A percentile compares a stretch with the other conserved stretches of the same genome.
Evolutionary conservation across 2,329 filamentous ascomycete species (phyloP).

Genomic region (Triangularia verruculosa): DNA sequence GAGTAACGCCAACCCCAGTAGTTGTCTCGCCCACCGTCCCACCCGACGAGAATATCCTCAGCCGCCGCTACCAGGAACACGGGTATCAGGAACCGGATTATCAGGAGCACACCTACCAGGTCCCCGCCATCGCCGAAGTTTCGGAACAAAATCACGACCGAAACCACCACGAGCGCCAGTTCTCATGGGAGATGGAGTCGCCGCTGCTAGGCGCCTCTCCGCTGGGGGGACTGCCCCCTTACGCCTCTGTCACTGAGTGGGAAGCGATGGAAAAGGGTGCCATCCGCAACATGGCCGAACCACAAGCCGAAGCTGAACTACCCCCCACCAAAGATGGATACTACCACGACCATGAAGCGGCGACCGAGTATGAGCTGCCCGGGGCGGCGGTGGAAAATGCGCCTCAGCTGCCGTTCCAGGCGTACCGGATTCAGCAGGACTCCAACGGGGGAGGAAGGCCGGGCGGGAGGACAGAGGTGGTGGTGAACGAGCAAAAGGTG

Average conservation of each 20-base stretch:
- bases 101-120: conserved; percentile 1
- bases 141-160: neutral
- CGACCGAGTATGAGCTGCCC: conserved; percentile 29
- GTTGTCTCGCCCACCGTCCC: conserved; percentile 26
- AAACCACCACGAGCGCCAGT: conserved; percentile 20
- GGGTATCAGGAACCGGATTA: too few relatives aligned
- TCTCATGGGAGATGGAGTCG: conserved; percentile 24
- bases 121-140: neutral
- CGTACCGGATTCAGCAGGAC: conserved; percentile 14
- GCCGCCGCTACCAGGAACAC: conserved; percentile 16
- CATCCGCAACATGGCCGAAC: conserved; percentile 27
- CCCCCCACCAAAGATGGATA: conserved; percentile 32
- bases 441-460: neutral
- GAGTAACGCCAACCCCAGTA: conserved; percentile 29
- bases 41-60: conserved; percentile 26
- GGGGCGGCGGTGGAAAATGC: conserved; percentile 22
- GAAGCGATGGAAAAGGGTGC: conserved; percentile 30
- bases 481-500: conserved; percentile 32
- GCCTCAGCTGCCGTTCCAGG: conserved; percentile 24
- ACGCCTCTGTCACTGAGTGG: conserved; percentile 28
- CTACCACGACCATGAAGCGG: conserved; percentile 23
- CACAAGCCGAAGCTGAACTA: conserved; percentile 27
- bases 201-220: conserved; percentile 16
- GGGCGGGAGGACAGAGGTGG: conserved; percentile 9
- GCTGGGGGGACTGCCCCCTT: conserved; percentile 28